Evolutionary conservation across 345 rosid genomes (phyloP).

Genomic region (Bruguiera gymnorhiza): DNA sequence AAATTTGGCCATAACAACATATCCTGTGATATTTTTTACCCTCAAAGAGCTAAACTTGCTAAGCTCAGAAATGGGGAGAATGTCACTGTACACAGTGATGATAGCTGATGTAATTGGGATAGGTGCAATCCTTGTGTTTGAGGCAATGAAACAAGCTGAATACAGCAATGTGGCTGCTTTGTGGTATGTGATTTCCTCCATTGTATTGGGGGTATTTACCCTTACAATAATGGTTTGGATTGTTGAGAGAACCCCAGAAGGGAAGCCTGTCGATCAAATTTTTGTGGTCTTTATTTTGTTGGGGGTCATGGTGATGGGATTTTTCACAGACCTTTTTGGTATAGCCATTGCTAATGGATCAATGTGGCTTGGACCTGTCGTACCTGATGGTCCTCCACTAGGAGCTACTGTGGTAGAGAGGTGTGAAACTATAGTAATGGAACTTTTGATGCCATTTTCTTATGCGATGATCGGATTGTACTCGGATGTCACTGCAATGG

Average conservation of each 20-base stretch:
- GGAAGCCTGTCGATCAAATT: slow-evolving; percentile 46
- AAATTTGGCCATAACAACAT: slow-evolving; percentile 16
- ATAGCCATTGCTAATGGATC: slow-evolving; percentile 57
- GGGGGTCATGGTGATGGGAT: slow-evolving; percentile 44
- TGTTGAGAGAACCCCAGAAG: slow-evolving; percentile 47
- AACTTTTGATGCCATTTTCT: slow-evolving; percentile 59
- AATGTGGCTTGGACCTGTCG: slow-evolving; percentile 51
- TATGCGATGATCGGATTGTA: slow-evolving; percentile 50
- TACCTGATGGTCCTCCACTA: slow-evolving; percentile 69
- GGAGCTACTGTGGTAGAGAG: slow-evolving; percentile 50
- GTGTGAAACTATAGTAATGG: slow-evolving; percentile 50
- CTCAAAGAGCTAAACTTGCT: slow-evolving; percentile 29
- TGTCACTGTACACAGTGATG: slow-evolving; percentile 13
- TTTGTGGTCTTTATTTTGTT: slow-evolving; percentile 42
- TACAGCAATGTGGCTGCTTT: slow-evolving; percentile 8
- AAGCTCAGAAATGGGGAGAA: slow-evolving; percentile 30
- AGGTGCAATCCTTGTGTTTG: slow-evolving; percentile 5
- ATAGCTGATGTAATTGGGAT: slow-evolving; percentile 14
- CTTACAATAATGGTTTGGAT: slow-evolving; percentile 36
- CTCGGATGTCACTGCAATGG: slow-evolving; percentile 43
- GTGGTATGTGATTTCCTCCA: slow-evolving; percentile 33
- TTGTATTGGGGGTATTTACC: slow-evolving; percentile 21
- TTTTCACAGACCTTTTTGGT: slow-evolving; percentile 68
- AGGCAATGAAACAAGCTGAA: slow-evolving; percentile 33
- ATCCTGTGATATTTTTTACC: slow-evolving; percentile 16